phyloP scores from a whole-genome alignment of 345 rosid genomes.

The Camelina neglecta region DNA sequence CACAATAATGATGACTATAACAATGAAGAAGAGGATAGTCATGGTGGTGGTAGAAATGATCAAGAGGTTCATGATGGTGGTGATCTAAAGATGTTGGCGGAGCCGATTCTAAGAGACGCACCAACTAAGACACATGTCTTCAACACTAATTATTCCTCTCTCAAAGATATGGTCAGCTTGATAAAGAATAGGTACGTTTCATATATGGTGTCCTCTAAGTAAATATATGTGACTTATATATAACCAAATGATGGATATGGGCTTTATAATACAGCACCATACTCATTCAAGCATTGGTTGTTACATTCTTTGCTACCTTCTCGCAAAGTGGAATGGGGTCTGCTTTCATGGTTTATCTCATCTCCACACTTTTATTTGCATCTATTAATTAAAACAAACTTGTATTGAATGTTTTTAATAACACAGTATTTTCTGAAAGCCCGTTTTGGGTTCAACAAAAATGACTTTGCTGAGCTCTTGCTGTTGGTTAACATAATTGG shows the following conservation, averaged over 20 bases:
- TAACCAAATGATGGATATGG: not conserved
- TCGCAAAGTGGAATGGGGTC: conserved; percentile 63
- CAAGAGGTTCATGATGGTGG: not conserved
- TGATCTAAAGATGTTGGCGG: conserved; percentile 32
- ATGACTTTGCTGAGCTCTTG: conserved; percentile 72
- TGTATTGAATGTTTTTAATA: not conserved
- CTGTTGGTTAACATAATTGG: conserved; percentile 52
- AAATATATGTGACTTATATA: not conserved
- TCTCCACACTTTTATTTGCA: not conserved
- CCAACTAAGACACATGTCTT: conserved; percentile 26
- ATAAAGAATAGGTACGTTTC: conserved; percentile 57
- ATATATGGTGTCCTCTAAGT: not conserved
- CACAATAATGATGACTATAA: conserved; percentile 20
- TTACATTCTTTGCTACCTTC: conserved; percentile 71
- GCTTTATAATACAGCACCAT: conserved; percentile 51
- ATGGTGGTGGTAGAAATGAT: not conserved
- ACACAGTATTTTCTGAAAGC: conserved; percentile 84
- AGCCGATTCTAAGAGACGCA: conserved; percentile 54
- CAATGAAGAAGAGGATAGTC: not conserved
- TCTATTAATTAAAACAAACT: not conserved
- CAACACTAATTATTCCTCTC: conserved; percentile 54
- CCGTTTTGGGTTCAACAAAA: conserved; percentile 75
- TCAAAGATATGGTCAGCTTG: conserved; percentile 54
- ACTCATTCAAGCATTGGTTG: conserved; percentile 68
- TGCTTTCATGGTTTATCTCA: conserved; percentile 56